These are phyloP conservation scores for Mycena galericulata DNA, from an alignment of 768 basidiomycete genomes.

Conservation along the genomic window DNA sequence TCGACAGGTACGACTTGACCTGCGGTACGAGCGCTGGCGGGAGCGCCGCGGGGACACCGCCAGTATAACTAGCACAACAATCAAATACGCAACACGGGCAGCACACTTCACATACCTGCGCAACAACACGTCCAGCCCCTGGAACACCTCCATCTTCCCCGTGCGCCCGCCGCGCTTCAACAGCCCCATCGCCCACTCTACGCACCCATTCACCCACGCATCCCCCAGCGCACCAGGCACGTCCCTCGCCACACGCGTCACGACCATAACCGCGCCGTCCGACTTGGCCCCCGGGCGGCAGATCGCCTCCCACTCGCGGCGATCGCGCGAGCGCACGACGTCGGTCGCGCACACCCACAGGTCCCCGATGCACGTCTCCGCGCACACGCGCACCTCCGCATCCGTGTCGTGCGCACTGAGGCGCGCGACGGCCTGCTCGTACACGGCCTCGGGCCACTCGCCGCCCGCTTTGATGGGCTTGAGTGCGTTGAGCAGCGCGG, in stretches of 20 bases:
- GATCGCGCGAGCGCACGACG: slow-evolving; percentile 67
- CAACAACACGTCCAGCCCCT: no score
- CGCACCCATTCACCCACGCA: slow-evolving; percentile 83
- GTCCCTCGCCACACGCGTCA: slow-evolving; percentile 84
- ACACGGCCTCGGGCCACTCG: no score
- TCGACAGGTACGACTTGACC: slow-evolving; percentile 80
- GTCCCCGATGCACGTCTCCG: slow-evolving; percentile 88
- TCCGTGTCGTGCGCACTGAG: no score
- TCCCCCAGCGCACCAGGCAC: slow-evolving; percentile 68
- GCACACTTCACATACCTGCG: no score
- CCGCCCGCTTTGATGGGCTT: no score
- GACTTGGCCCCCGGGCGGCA: slow-evolving; percentile 78
- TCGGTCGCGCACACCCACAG: slow-evolving; percentile 91
- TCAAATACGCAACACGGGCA: no score
- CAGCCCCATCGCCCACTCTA: slow-evolving; percentile 83
- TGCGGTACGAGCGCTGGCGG: slow-evolving; percentile 75
- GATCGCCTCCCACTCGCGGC: slow-evolving; percentile 86
- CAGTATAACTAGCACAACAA: slow-evolving; percentile 49
- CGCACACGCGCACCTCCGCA: no score
- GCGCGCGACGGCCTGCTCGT: no score
- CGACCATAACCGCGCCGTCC: slow-evolving; percentile 84
- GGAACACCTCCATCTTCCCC: no score
- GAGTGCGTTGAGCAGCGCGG: no score
- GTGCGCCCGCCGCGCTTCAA: no score
- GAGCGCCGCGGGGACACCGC: slow-evolving; percentile 65